Evolutionary conservation across 2,329 filamentous ascomycete genomes (phyloP).

Genomic region (Domatiomyces globalis): DNA sequence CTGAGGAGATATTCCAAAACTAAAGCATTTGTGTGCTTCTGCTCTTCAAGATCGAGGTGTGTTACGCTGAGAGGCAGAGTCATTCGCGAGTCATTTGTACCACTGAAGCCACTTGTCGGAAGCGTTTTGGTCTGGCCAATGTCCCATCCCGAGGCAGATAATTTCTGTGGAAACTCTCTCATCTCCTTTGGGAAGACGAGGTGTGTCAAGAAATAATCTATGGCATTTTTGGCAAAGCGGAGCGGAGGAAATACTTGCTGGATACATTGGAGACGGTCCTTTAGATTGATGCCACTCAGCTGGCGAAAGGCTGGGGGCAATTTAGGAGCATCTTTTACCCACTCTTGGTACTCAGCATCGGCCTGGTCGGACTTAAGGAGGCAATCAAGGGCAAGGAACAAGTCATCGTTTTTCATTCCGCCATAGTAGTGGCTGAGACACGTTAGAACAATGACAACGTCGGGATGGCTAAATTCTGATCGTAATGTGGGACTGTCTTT

Average conservation of each 20-base stretch:
- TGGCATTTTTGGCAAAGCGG: slow-evolving; percentile 36
- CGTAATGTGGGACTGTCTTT: slow-evolving; percentile 43
- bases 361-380: slow-evolving; percentile 41
- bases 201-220: slow-evolving; percentile 49
- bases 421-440: slow-evolving; percentile 43
- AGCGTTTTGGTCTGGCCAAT: slow-evolving; percentile 36
- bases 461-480: slow-evolving; percentile 50
- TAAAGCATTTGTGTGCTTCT: slow-evolving; percentile 52
- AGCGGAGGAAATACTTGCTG: slow-evolving; percentile 40
- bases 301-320: slow-evolving; percentile 28
- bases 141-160: slow-evolving; percentile 56
- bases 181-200: slow-evolving; percentile 49
- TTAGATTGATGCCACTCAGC: slow-evolving; percentile 43
- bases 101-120: slow-evolving; percentile 49
- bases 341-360: slow-evolving; percentile 31
- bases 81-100: slow-evolving; percentile 49
- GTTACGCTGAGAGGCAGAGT: slow-evolving; percentile 43
- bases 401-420: slow-evolving; percentile 39
- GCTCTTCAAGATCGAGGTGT: slow-evolving; percentile 40
- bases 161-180: slow-evolving; percentile 48
- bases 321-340: slow-evolving; percentile 20
- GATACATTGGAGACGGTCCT: slow-evolving; percentile 38
- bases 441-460: slow-evolving; percentile 43
- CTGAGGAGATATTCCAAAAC: slow-evolving; percentile 47
- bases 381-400: slow-evolving; percentile 35